Evolutionary conservation across 2,329 filamentous ascomycete genomes (phyloP), one percentile per base, ranked within the genome.

Genomic region (Pestalotiopsis sp.): DNA sequence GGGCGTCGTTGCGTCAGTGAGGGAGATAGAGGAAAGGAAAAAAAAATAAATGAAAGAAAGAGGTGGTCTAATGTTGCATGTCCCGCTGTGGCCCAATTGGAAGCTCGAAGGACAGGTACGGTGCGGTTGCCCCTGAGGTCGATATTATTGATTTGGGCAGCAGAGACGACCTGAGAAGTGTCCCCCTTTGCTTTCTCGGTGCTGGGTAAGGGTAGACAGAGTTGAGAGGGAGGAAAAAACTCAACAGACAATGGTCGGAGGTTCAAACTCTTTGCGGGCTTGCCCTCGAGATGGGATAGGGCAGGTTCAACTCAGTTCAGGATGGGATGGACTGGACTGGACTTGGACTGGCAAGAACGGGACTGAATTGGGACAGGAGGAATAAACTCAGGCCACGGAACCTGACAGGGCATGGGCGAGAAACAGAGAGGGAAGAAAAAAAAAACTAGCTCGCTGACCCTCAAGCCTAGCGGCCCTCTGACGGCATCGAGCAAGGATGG

Each of bases 401-500:
- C 27, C 36, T 61, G 61, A 64, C 61, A 64, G 38, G 38, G 17
- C 38, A 45, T 49, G 61, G 61, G 27, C 27, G 27, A 31, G 27
- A 31, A 31, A 31, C 27, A 31, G 38, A 45, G 25, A 58, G 52
- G 52, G 57, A 59, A 59, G 25, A 64, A 64, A 64, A 64, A 64
- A 64, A 31, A 25, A 20, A 12, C n/a, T 25, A 62, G 61, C 61
- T 52, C 45, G 61, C 39, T 17, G 12, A 64, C 38, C 61, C 59
- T 38, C 61, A 17, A 49, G 61, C 45, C 17, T 38, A 64, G 20
- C 39, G 39, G 41, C 41, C 61, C 61, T 45, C 61, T 64, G 61
- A 64, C 61, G 61, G 61, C 39, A 64, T 64, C 41, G 38, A 49
- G 61, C 61, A 20, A 45, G 61, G 61, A 12, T 64, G 61, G 61